A percentile compares a stretch with the other conserved stretches of the same genome.
phyloP scores from a whole-genome alignment of 257 asterid genomes.

The Forsythia suspensa region DNA sequence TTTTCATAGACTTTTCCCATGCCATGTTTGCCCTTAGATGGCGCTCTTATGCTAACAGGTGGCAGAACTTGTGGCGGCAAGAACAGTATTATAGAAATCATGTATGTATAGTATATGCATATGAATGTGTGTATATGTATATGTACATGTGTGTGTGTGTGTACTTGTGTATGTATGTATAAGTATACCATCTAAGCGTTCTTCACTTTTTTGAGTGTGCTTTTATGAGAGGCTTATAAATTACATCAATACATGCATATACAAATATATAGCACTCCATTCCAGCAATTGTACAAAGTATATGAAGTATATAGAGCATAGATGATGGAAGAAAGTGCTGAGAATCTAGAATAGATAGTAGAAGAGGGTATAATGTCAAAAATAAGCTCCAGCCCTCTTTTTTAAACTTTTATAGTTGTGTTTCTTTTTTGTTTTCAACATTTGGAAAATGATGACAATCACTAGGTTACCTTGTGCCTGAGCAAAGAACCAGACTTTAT shows the following conservation, averaged over 20 bases:
- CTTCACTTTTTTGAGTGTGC: not conserved
- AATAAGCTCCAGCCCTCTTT: not conserved
- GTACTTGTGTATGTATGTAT: not conserved
- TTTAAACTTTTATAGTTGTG: too few relatives aligned
- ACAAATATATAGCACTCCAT: not conserved
- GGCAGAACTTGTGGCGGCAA: not conserved
- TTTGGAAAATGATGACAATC: not conserved
- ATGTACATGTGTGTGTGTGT: not conserved
- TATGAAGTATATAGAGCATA: not conserved
- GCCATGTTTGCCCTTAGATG: not conserved
- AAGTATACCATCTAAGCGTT: not conserved
- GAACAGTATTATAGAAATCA: not conserved
- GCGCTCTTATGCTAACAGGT: not conserved
- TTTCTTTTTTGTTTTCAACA: not conserved
- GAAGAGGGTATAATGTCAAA: not conserved
- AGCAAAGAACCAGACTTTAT: not conserved
- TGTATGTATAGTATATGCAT: too few relatives aligned
- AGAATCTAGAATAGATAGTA: not conserved
- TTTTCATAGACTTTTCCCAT: too few relatives aligned
- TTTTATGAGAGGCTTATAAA: not conserved
- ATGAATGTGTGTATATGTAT: not conserved
- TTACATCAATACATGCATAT: not conserved
- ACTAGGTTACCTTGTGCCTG: not conserved
- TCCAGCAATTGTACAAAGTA: not conserved
- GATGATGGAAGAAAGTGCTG: not conserved